Evolutionary conservation across 2,329 filamentous ascomycete genomes (phyloP).

Genomic region (Acephala macrosclerotiorum): DNA sequence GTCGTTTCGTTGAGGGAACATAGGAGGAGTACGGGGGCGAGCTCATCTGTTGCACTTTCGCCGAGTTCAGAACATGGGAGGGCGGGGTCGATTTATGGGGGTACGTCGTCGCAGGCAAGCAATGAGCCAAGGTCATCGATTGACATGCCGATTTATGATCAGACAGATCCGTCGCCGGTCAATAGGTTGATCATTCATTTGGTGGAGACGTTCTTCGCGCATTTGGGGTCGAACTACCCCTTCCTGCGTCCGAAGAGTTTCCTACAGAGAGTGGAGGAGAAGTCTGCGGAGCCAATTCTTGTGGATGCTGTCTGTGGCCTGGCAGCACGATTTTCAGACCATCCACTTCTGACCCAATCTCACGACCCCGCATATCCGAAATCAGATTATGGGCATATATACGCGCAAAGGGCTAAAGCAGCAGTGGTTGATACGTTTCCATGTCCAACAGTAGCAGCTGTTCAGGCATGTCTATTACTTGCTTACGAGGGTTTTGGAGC

Average conservation of each 20-base stretch:
- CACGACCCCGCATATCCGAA: slow-evolving; percentile 56
- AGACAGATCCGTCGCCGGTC: slow-evolving; percentile 72
- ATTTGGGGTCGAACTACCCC: slow-evolving; percentile 86
- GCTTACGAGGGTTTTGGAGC: slow-evolving; percentile 91
- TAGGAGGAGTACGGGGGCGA: slow-evolving; percentile 59
- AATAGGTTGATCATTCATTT: slow-evolving; percentile 79
- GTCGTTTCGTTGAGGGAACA: slow-evolving; percentile 77
- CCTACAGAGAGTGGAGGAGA: slow-evolving; percentile 78
- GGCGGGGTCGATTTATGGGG: slow-evolving; percentile 31
- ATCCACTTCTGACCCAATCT: slow-evolving; percentile 58
- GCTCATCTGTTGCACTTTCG: slow-evolving; percentile 39
- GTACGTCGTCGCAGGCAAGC: slow-evolving; percentile 32
- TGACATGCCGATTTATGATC: slow-evolving; percentile 77
- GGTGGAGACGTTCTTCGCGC: slow-evolving; percentile 80
- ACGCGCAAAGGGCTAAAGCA: slow-evolving; percentile 83
- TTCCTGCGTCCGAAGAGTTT: slow-evolving; percentile 80
- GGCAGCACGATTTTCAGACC: slow-evolving; percentile 80
- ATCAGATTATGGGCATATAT: slow-evolving; percentile 78
- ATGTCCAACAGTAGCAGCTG: slow-evolving; percentile 82
- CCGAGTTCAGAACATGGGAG: slow-evolving; percentile 36
- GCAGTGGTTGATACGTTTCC: slow-evolving; percentile 84
- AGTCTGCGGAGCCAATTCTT: slow-evolving; percentile 81
- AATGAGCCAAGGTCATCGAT: slow-evolving; percentile 34
- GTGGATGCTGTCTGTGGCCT: slow-evolving; percentile 87
- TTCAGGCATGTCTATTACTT: slow-evolving; percentile 83